Percentiles rank a stretch among this genome's conserved stretches.
Evolutionary conservation across 352 stramenopile species (phyloP).

Genomic region (Pythium vanterpoolii): DNA sequence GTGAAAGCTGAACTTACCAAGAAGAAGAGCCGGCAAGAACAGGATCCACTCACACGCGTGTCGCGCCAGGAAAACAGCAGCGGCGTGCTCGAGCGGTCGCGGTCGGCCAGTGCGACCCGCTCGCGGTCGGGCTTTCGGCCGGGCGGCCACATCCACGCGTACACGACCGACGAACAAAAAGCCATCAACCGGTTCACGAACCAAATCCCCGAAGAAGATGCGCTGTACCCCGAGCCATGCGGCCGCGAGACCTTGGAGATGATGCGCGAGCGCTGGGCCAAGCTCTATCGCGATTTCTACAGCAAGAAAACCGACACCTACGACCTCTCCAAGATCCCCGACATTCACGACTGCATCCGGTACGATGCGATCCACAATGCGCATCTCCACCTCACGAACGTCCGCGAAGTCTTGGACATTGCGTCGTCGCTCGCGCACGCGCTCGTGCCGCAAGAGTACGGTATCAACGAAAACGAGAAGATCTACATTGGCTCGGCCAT

Average conservation of each 20-base stretch:
- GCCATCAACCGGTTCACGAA: slow-evolving; percentile 18
- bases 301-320: slow-evolving; percentile 91
- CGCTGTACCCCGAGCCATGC: slow-evolving; percentile 77
- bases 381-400: slow-evolving; percentile 91
- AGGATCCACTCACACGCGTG: slow-evolving; percentile 25
- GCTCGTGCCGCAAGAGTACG: slow-evolving; percentile 86
- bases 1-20: slow-evolving; percentile 40
- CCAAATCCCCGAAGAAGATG: slow-evolving; percentile 48
- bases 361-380: slow-evolving; percentile 99
- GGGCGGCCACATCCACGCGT: slow-evolving; percentile 52
- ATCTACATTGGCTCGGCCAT: slow-evolving; percentile 84
- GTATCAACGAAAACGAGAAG: slow-evolving; percentile 87
- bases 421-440: slow-evolving; percentile 91
- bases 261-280: slow-evolving; percentile 90
- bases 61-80: slow-evolving; percentile 31
- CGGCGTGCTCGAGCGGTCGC: slow-evolving; percentile 51
- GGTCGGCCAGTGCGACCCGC: slow-evolving; percentile 59
- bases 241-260: slow-evolving; percentile 82
- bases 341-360: slow-evolving; percentile 98
- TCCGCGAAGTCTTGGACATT: slow-evolving; percentile 93
- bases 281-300: slow-evolving; percentile 96
- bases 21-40: slow-evolving; percentile 26
- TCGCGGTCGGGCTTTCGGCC: slow-evolving; percentile 24
- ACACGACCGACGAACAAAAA: slow-evolving; percentile 36
- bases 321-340: slow-evolving; percentile 96